phyloP scores from a whole-genome alignment of 2,329 filamentous ascomycete species.

The Hyphodiscus sp. region DNA sequence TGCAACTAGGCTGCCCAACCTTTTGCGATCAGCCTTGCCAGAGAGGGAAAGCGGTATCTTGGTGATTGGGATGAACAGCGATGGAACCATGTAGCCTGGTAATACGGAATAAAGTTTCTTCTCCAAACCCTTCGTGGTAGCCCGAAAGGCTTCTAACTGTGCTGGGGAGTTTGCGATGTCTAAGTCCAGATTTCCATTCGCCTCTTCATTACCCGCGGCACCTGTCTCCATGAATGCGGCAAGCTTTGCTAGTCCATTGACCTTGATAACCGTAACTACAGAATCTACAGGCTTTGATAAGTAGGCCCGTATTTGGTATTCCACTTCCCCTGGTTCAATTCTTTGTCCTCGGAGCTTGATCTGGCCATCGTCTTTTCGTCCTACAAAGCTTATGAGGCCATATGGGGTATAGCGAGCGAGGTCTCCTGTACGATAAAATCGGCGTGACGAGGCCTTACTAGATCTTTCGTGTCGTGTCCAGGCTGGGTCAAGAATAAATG shows the following conservation, averaged over 20 bases:
- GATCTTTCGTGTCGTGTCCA: conserved; percentile 39
- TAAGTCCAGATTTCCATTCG: background rate
- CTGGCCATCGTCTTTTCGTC: conserved; percentile 54
- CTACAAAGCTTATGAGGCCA: conserved; percentile 47
- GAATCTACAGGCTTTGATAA: background rate
- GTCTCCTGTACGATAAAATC: conserved; percentile 54
- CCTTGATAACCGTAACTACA: background rate
- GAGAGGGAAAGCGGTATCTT: conserved; percentile 24
- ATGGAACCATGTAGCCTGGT: conserved; percentile 27
- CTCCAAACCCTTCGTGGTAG: background rate
- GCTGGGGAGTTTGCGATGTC: background rate
- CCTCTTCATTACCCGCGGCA: background rate
- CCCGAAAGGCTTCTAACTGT: background rate
- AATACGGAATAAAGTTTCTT: background rate
- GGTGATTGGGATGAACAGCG: conserved; percentile 23
- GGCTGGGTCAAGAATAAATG: conserved; percentile 48
- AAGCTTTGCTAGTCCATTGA: background rate
- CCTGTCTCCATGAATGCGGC: background rate
- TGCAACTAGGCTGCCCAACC: background rate
- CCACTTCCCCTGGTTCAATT: conserved; percentile 50
- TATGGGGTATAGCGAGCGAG: conserved; percentile 46
- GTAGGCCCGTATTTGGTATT: conserved; percentile 7
- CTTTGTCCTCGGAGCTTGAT: conserved; percentile 60
- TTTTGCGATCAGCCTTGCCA: conserved; percentile 22
- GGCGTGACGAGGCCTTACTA: conserved; percentile 29